phyloP scores from a whole-genome alignment of 257 asterid species.

The Haberlea rhodopensis region DNA sequence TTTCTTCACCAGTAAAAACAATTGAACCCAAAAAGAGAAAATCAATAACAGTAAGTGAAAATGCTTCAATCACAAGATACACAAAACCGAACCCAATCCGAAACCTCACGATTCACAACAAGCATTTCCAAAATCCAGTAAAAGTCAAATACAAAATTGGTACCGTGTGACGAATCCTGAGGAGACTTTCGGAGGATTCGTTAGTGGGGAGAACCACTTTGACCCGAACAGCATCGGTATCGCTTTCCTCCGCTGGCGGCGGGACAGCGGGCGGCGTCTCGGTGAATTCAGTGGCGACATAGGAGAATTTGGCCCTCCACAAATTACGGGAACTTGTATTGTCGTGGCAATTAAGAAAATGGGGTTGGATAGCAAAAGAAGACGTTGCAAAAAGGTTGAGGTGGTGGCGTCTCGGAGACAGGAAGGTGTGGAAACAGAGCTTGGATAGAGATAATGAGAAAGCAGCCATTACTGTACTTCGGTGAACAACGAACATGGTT shows the following conservation, averaged over 20 bases:
- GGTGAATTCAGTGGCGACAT: conserved; percentile 54
- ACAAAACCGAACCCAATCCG: not conserved
- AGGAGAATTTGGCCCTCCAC: conserved; percentile 38
- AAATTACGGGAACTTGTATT: not conserved
- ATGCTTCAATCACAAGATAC: not conserved
- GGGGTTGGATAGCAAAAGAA: conserved; percentile 3
- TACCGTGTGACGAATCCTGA: conserved; percentile 89
- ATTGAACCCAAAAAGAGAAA: not conserved
- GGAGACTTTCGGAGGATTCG: conserved; percentile 69
- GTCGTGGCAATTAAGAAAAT: conserved; percentile 12
- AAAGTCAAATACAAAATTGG: not conserved
- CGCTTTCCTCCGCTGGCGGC: conserved; percentile 24
- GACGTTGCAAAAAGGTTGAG: conserved; percentile 22
- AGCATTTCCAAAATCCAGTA: not conserved
- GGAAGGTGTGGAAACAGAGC: conserved; percentile 33
- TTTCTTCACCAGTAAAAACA: not conserved
- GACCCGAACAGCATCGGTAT: conserved; percentile 22
- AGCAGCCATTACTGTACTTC: conserved; percentile 29
- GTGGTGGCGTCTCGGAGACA: conserved; percentile 32
- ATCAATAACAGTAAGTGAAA: not conserved
- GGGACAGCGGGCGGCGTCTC: conserved; percentile 39
- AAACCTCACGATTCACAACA: not conserved
- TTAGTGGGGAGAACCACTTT: conserved; percentile 73
- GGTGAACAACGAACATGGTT: conserved; percentile 21
- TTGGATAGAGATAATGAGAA: conserved; percentile 38